phyloP scores from a whole-genome alignment of 1,284 basidiomycete species.

The Sanghuangporus baumii region DNA sequence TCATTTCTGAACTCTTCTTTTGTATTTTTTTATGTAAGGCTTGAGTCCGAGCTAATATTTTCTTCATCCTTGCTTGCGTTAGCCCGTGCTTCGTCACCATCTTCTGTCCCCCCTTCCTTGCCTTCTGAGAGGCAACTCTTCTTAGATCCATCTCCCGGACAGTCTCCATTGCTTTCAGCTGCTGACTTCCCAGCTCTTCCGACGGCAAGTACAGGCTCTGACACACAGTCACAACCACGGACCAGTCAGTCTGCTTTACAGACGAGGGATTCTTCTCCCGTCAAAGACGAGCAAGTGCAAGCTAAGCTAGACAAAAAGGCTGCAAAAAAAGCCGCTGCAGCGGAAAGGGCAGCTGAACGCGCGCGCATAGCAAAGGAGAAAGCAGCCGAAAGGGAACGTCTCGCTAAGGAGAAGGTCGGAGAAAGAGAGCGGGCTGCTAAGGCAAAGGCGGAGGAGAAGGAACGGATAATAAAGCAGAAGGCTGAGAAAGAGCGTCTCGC shows the following conservation, averaged over 20 bases:
- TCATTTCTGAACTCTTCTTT: not conserved
- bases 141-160: slow-evolving; percentile 43
- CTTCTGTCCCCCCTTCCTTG: slow-evolving; percentile 22
- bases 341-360: slow-evolving; percentile 31
- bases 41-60: slow-evolving; percentile 9
- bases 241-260: slow-evolving; percentile 25
- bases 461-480: slow-evolving; percentile 31
- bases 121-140: slow-evolving; percentile 34
- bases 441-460: slow-evolving; percentile 33
- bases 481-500: slow-evolving; percentile 27
- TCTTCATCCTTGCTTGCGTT: not conserved
- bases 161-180: slow-evolving; percentile 46
- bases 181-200: slow-evolving; percentile 68
- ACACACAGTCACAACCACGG: slow-evolving; percentile 26
- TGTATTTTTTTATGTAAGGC: not conserved
- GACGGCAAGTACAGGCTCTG: slow-evolving; percentile 24
- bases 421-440: slow-evolving; percentile 21
- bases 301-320: slow-evolving; percentile 31
- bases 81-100: not conserved
- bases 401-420: slow-evolving; percentile 22
- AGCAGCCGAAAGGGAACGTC: slow-evolving; percentile 29
- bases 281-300: slow-evolving; percentile 33
- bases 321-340: slow-evolving; percentile 27
- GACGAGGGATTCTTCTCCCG: slow-evolving; percentile 20
- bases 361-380: slow-evolving; percentile 26